A percentile compares a stretch with the other conserved stretches of the same genome.
These are phyloP conservation scores for Dissophora ornata DNA, from an alignment of 192 early-diverging fungal genomes.

Conservation along the genomic window DNA sequence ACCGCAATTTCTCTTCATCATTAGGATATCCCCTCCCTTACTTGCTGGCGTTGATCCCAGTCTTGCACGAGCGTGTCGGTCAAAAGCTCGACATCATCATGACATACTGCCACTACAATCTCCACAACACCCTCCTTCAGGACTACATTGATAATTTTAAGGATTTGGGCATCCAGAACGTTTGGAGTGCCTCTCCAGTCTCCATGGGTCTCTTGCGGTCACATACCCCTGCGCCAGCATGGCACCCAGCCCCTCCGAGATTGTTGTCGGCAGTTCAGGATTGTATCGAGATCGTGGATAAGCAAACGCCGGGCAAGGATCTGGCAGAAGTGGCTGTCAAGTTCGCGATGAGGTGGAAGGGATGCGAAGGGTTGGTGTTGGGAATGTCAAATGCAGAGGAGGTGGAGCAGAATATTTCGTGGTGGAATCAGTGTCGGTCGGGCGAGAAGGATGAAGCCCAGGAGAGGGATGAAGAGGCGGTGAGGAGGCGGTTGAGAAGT, in stretches of 20 bases:
- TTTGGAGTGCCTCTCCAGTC: slow-evolving; percentile 77
- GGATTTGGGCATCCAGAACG: slow-evolving; percentile 61
- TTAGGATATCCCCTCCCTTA: slow-evolving; percentile 73
- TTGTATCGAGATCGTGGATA: slow-evolving; percentile 56
- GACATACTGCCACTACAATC: slow-evolving; percentile 77
- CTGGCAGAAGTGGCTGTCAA: slow-evolving; percentile 65
- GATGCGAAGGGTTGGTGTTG: slow-evolving; percentile 59
- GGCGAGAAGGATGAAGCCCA: slow-evolving; percentile 42
- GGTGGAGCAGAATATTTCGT: slow-evolving; percentile 56
- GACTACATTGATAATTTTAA: slow-evolving; percentile 66
- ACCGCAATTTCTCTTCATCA: neutral
- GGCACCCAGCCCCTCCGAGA: slow-evolving; percentile 74
- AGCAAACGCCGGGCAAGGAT: slow-evolving; percentile 55
- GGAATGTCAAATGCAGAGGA: slow-evolving; percentile 60
- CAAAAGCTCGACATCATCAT: slow-evolving; percentile 71
- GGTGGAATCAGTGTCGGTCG: slow-evolving; percentile 41
- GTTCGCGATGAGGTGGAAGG: slow-evolving; percentile 56
- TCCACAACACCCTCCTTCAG: slow-evolving; percentile 69
- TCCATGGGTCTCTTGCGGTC: slow-evolving; percentile 76
- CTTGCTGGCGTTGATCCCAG: slow-evolving; percentile 65
- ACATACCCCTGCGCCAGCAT: slow-evolving; percentile 61
- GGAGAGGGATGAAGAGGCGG: slow-evolving; percentile 35
- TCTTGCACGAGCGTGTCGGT: slow-evolving; percentile 60
- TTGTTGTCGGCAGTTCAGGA: slow-evolving; percentile 62
- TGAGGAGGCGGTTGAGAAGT: slow-evolving; percentile 46